Evolutionary conservation across 176 grass and related monocot species (phyloP).

Genomic region (Sorghum bicolor): DNA sequence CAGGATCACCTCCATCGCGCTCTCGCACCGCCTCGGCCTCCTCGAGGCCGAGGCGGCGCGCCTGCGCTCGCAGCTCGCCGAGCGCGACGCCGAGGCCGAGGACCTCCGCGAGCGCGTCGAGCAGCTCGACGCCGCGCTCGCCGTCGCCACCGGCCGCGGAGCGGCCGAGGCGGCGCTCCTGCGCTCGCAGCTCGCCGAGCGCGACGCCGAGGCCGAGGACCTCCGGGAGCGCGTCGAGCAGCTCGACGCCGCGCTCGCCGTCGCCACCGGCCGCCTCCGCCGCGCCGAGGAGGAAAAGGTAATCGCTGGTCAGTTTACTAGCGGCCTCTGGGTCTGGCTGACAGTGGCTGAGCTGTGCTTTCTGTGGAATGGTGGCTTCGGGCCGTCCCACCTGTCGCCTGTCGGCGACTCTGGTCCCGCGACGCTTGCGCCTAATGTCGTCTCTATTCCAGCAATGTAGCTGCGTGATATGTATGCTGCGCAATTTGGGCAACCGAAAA

Average conservation of each 20-base stretch:
- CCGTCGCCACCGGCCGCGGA: constrained; percentile 36
- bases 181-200: constrained; percentile 50
- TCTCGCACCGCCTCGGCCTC: constrained; percentile 53
- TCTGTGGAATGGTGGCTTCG: not conserved
- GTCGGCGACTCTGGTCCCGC: not conserved
- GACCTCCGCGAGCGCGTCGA: constrained; percentile 76
- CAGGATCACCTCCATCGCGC: constrained; percentile 90
- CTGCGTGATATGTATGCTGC: not conserved
- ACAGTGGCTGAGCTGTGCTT: not conserved
- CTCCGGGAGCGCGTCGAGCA: constrained; percentile 69
- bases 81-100: constrained; percentile 64
- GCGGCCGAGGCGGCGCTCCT: constrained; percentile 54
- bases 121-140: constrained; percentile 58
- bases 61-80: constrained; percentile 49
- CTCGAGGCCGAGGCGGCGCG: constrained; percentile 63
- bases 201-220: constrained; percentile 61
- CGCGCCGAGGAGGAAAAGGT: constrained; percentile 74
- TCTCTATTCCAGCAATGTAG: not conserved
- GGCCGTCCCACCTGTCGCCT: not conserved
- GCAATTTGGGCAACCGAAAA: not conserved
- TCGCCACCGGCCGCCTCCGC: constrained; percentile 49
- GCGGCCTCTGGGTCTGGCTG: not conserved
- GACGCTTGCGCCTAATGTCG: not conserved
- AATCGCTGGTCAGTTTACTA: not conserved
- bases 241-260: constrained; percentile 58